phyloP scores from a whole-genome alignment of 106 monocot species.

The Amphibolis antarctica region DNA sequence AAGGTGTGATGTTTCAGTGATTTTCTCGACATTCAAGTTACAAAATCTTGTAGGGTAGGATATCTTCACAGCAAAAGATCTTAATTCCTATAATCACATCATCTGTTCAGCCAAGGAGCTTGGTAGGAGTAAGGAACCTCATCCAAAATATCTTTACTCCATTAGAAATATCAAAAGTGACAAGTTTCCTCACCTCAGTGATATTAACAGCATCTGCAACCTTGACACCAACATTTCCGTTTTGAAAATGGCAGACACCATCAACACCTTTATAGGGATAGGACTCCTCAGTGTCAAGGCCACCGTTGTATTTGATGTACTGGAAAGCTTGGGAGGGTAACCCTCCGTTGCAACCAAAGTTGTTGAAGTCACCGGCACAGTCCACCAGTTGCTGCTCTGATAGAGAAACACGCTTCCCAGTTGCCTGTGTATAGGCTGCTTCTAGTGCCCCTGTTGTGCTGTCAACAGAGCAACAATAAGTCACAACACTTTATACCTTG shows the following conservation, averaged over 20 bases:
- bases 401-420: constrained; percentile 56
- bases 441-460: constrained; percentile 93
- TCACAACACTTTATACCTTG: too few species aligned
- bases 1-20: background rate
- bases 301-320: constrained; percentile 84
- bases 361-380: constrained; percentile 64
- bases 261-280: constrained; percentile 73
- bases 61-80: too few species aligned
- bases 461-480: background rate
- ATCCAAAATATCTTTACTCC: background rate
- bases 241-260: constrained; percentile 47
- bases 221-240: constrained; percentile 60
- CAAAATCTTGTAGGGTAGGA: too few species aligned
- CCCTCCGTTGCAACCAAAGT: constrained; percentile 82
- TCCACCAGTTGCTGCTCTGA: constrained; percentile 95
- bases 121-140: background rate
- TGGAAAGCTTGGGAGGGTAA: constrained; percentile 84
- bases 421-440: constrained; percentile 74
- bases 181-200: constrained; percentile 9
- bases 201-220: constrained; percentile 63
- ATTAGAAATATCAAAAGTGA: background rate
- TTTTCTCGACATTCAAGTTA: background rate
- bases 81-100: too few species aligned
- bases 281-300: constrained; percentile 78
- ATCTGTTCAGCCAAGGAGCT: too few species aligned